phyloP scores from a whole-genome alignment of 176 grass and related monocot genomes.

The Juncus inflexus region DNA sequence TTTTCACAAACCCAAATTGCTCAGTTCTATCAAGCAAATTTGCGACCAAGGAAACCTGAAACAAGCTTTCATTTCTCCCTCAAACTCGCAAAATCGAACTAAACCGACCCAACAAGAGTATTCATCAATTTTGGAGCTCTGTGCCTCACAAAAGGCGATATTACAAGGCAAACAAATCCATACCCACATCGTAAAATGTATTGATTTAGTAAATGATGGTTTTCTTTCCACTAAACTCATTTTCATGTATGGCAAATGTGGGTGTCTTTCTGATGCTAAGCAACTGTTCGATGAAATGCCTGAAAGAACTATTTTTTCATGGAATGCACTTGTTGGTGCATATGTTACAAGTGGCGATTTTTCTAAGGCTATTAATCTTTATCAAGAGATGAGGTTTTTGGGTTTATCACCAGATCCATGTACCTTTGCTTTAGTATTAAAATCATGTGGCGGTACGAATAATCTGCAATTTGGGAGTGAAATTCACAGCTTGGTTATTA shows the following conservation, averaged over 20 bases:
- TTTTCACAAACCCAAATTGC: neutral
- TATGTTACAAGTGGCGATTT: constrained; percentile 39
- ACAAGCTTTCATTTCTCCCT: constrained; percentile 42
- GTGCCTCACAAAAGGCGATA: constrained; percentile 40
- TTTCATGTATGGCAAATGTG: constrained; percentile 84
- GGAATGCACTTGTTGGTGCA: constrained; percentile 83
- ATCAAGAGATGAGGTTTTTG: constrained; percentile 35
- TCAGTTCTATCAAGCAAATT: constrained; percentile 31
- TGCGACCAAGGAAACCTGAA: constrained; percentile 63
- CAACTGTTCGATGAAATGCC: constrained; percentile 71
- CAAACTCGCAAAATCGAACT: constrained; percentile 12
- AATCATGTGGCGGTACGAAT: constrained; percentile 44
- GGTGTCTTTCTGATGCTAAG: constrained; percentile 37
- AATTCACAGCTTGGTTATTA: constrained; percentile 56
- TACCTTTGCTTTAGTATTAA: constrained; percentile 71
- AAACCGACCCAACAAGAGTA: constrained; percentile 48
- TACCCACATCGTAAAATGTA: constrained; percentile 38
- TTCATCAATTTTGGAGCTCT: constrained; percentile 59
- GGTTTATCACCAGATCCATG: constrained; percentile 56
- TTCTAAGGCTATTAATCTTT: constrained; percentile 34
- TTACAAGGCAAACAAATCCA: constrained; percentile 61
- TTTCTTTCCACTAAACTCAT: constrained; percentile 78
- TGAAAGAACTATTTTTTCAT: constrained; percentile 61
- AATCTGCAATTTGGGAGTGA: constrained; percentile 38
- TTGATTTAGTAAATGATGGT: constrained; percentile 26